Evolutionary conservation across 2,329 filamentous ascomycete genomes (phyloP).

Genomic region (Trichoderma gracile): DNA sequence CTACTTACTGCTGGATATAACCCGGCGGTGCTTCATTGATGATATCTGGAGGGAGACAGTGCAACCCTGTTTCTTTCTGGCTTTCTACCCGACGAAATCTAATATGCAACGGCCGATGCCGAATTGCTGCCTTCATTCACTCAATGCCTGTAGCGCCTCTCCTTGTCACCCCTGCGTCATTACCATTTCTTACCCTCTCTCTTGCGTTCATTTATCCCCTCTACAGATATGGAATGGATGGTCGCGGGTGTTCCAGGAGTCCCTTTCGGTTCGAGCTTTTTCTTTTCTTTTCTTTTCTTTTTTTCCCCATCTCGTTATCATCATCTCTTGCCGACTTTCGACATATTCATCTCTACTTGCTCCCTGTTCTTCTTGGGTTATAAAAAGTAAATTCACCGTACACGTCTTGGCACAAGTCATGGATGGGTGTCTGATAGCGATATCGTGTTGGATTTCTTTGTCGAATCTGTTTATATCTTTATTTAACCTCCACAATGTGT

Average conservation of each 20-base stretch:
- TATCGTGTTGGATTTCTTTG: slow-evolving; percentile 23
- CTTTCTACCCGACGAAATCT: not conserved
- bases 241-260: slow-evolving; percentile 31
- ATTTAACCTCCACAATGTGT: not conserved
- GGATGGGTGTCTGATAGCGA: slow-evolving; percentile 25
- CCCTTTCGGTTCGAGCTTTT: slow-evolving; percentile 13
- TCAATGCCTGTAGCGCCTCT: not conserved
- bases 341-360: slow-evolving; percentile 9
- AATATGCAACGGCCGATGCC: not conserved
- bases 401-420: slow-evolving; percentile 25
- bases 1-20: slow-evolving; percentile 6
- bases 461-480: not conserved
- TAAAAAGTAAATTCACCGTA: slow-evolving; percentile 23
- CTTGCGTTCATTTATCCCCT: slow-evolving; percentile 23
- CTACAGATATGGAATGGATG: slow-evolving; percentile 20
- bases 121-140: not conserved
- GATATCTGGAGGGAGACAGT: not conserved
- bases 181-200: slow-evolving; percentile 18
- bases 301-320: not conserved
- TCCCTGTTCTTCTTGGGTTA: slow-evolving; percentile 21
- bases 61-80: not conserved
- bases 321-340: not conserved
- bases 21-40: slow-evolving; percentile 12
- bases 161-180: slow-evolving; percentile 9
- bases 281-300: not conserved